These are phyloP conservation scores for Lentinula detonsa DNA, from an alignment of 768 basidiomycete species.

Conservation along the genomic window DNA sequence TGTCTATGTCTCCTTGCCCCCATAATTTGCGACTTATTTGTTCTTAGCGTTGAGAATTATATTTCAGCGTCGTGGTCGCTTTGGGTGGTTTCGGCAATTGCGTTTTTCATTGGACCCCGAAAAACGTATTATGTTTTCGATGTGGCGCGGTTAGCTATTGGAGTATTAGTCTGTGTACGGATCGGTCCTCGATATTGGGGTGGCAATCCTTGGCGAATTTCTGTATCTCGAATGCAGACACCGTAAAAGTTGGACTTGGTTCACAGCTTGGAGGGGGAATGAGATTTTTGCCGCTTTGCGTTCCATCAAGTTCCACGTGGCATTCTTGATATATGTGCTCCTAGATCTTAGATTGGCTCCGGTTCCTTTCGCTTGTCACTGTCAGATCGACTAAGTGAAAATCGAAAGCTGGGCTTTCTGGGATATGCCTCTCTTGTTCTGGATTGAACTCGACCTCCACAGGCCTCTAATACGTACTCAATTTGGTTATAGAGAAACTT, in stretches of 20 bases:
- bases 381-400: not conserved
- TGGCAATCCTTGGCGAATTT: conserved; percentile 25
- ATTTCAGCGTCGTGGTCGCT: conserved; percentile 51
- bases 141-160: conserved; percentile 41
- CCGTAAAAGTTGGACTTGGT: not conserved
- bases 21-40: conserved; percentile 8
- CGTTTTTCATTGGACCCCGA: conserved; percentile 66
- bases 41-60: conserved; percentile 30
- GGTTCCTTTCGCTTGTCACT: not conserved
- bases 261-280: not conserved
- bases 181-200: conserved; percentile 49
- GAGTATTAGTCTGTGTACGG: conserved; percentile 36
- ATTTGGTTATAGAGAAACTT: not conserved
- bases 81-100: conserved; percentile 37
- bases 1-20: conserved; percentile 5
- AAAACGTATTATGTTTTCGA: conserved; percentile 64
- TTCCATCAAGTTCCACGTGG: conserved; percentile 3
- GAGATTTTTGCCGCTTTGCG: not conserved
- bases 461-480: not conserved
- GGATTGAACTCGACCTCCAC: not conserved
- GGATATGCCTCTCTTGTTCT: not conserved
- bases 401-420: not conserved
- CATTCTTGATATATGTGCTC: not conserved
- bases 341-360: conserved; percentile 8
- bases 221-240: not conserved